phyloP scores from a whole-genome alignment of 495 filamentous ascomycete genomes.

The Hyphodiscus hymeniophilus region DNA sequence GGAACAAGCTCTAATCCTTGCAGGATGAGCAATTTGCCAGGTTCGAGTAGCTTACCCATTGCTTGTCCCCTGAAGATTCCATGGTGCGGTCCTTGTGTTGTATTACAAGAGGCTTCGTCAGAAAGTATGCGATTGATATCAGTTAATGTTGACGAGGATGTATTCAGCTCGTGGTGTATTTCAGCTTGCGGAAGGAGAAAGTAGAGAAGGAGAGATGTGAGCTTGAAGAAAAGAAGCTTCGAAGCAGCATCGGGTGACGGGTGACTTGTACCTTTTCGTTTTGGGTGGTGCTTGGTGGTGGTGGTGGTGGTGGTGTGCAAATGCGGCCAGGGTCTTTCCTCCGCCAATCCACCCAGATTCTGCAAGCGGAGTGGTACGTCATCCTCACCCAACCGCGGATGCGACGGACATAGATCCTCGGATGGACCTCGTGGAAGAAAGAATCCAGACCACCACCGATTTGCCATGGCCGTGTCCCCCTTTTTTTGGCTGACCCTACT shows the following conservation, averaged over 20 bases:
- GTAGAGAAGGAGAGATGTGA: not conserved
- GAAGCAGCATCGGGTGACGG: no score
- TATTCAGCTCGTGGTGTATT: no score
- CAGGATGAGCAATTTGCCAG: not conserved
- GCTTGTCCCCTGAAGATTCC: conserved; percentile 29
- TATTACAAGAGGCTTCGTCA: no score
- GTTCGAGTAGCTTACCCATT: conserved; percentile 25
- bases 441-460: no score
- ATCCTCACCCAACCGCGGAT: no score
- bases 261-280: not conserved
- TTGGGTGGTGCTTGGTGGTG: no score
- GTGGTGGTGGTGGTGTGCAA: not conserved
- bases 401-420: no score
- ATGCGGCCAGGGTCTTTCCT: not conserved
- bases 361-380: not conserved
- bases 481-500: no score
- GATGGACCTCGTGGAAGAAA: no score
- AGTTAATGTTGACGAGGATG: no score
- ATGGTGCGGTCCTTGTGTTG: conserved; percentile 13
- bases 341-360: not conserved
- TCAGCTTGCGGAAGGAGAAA: not conserved
- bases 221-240: not conserved
- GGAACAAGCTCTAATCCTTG: conserved; percentile 12
- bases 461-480: no score
- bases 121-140: no score